These are phyloP conservation scores for Pseudogymnoascus sp. DNA, from an alignment of 2,329 filamentous ascomycete genomes.

Conservation along the genomic window DNA sequence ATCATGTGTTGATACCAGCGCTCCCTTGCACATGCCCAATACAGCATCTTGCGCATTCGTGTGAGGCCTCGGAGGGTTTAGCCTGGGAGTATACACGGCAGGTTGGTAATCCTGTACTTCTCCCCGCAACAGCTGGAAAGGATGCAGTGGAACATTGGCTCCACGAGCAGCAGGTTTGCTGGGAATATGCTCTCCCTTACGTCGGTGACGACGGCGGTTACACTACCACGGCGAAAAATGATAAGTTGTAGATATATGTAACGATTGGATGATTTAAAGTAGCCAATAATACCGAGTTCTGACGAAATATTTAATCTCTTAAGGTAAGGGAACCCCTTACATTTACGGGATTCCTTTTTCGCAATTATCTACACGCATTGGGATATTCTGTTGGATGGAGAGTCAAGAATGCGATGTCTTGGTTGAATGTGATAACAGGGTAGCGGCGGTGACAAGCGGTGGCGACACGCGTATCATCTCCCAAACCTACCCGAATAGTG, in stretches of 20 bases:
- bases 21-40: not conserved
- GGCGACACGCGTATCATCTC: slow-evolving; percentile 1
- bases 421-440: not conserved
- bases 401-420: not conserved
- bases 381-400: not conserved
- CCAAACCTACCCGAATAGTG: not conserved
- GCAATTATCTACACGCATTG: not conserved
- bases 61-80: not conserved
- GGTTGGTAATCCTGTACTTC: not conserved
- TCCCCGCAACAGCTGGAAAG: not conserved
- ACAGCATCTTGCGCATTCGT: not conserved
- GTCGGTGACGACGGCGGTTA: not conserved
- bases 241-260: not conserved
- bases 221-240: not conserved
- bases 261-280: not conserved
- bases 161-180: not conserved
- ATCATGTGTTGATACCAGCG: not conserved
- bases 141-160: not conserved
- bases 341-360: not conserved
- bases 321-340: not conserved
- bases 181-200: not conserved
- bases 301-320: not conserved
- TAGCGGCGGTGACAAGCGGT: not conserved
- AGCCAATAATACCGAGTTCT: not conserved
- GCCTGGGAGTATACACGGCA: not conserved